phyloP scores from a whole-genome alignment of 2,329 filamentous ascomycete genomes.

The Cordyceps cateniannulata region DNA sequence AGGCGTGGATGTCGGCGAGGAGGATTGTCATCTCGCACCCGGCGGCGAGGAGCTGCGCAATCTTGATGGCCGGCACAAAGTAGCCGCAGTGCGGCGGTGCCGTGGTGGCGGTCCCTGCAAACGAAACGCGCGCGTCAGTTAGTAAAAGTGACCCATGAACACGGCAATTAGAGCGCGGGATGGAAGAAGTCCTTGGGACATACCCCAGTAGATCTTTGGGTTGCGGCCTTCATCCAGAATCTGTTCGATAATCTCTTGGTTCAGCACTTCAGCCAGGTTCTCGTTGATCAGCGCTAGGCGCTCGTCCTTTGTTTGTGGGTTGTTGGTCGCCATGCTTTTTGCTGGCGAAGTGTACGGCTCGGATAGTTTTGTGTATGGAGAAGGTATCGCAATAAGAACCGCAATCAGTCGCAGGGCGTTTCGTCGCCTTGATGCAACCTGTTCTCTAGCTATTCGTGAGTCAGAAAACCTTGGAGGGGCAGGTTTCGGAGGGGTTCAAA shows the following conservation, averaged over 20 bases:
- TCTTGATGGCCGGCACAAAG: slow-evolving; percentile 82
- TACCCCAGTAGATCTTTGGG: slow-evolving; percentile 79
- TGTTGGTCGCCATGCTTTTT: background rate
- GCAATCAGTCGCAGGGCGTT: background rate
- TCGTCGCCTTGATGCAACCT: background rate
- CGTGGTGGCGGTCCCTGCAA: slow-evolving; percentile 67
- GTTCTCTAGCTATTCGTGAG: background rate
- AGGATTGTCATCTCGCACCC: slow-evolving; percentile 78
- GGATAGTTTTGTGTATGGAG: background rate
- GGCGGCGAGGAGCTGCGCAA: slow-evolving; percentile 78
- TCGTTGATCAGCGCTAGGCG: slow-evolving; percentile 70
- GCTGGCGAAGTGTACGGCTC: background rate
- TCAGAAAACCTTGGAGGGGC: slow-evolving; percentile 9
- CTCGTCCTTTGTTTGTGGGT: slow-evolving; percentile 43
- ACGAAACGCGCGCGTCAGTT: background rate
- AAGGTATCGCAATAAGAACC: background rate
- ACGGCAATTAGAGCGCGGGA: background rate
- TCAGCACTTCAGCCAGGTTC: slow-evolving; percentile 77
- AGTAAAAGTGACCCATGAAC: background rate
- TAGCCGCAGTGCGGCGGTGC: slow-evolving; percentile 87
- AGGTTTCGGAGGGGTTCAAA: slow-evolving; percentile 3
- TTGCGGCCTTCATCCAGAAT: slow-evolving; percentile 64
- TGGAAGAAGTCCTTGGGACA: slow-evolving; percentile 8
- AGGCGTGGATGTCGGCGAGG: slow-evolving; percentile 68
- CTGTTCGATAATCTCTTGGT: slow-evolving; percentile 74